Conservation (phyloP, 495 filamentous ascomycete genomes). For the Aspergillus leporis region DNA sequence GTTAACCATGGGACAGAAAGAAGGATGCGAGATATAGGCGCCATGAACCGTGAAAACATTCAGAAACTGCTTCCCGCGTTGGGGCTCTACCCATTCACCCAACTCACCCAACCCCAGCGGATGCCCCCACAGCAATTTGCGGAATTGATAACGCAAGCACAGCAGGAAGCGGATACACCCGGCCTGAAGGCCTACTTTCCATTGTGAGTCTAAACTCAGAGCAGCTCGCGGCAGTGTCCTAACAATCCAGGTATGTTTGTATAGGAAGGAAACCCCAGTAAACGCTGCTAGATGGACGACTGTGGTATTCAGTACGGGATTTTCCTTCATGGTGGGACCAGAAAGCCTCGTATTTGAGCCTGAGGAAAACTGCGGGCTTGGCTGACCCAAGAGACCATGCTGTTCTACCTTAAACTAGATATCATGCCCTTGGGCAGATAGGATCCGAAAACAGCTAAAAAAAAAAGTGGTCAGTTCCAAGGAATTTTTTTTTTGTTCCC, state of each 20-base stretch:
- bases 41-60: constrained; percentile 60
- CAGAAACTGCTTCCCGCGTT: constrained; percentile 60
- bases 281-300: too few species aligned
- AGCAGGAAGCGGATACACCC: constrained; percentile 63
- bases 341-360: neutral
- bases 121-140: constrained; percentile 67
- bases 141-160: constrained; percentile 64
- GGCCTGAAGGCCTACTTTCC: constrained; percentile 76
- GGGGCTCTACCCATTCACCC: constrained; percentile 63
- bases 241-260: constrained; percentile 53
- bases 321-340: neutral
- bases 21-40: constrained; percentile 62
- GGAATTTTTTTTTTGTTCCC: neutral
- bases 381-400: neutral
- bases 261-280: constrained; percentile 53
- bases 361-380: neutral
- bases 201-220: constrained; percentile 51
- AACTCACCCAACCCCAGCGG: constrained; percentile 50
- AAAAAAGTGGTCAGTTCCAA: constrained; percentile 4
- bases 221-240: constrained; percentile 8
- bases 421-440: constrained; percentile 1
- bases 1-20: constrained; percentile 46
- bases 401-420: constrained; percentile 1
- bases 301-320: neutral
- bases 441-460: neutral